Conservation (phyloP, 441 rosid species). For the Erodium texanum region DNA sequence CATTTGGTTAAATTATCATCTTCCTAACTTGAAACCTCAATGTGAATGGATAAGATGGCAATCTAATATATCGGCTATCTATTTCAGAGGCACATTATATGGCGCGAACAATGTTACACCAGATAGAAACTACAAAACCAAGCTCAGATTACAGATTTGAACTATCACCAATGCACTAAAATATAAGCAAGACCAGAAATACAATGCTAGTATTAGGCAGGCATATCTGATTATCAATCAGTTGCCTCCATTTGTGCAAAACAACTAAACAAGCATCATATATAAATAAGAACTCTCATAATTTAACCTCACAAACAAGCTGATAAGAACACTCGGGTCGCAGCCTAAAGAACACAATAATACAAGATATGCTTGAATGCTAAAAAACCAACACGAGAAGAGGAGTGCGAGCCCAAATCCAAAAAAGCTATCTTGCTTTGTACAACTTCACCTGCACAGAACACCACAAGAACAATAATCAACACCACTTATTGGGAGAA, state of each 20-base stretch:
- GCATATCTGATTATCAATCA: conserved; percentile 11
- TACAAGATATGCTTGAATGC: conserved; percentile 29
- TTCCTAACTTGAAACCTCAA: too few relatives aligned
- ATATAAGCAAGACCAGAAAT: background rate
- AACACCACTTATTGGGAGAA: conserved; percentile 14
- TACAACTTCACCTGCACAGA: conserved; percentile 47
- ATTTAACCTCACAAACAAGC: conserved; percentile 34
- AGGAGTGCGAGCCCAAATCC: conserved; percentile 39
- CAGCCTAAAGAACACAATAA: conserved; percentile 29
- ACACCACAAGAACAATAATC: conserved; percentile 23
- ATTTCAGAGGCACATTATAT: background rate
- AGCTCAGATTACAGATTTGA: background rate
- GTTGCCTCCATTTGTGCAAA: conserved; percentile 10
- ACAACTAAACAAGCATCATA: background rate
- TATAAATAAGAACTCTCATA: conserved; percentile 18
- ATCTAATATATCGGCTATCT: background rate
- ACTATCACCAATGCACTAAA: background rate
- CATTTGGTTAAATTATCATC: background rate
- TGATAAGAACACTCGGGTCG: conserved; percentile 28
- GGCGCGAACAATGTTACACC: background rate
- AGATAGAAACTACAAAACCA: background rate
- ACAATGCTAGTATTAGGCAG: conserved; percentile 13
- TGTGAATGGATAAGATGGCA: too few relatives aligned
- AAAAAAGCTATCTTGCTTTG: conserved; percentile 28
- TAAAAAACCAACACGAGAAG: conserved; percentile 39